Percentiles rank a stretch among this genome's conserved stretches.
Conservation (phyloP, 2,329 filamentous ascomycete species). For the Aspergillus hortae region DNA sequence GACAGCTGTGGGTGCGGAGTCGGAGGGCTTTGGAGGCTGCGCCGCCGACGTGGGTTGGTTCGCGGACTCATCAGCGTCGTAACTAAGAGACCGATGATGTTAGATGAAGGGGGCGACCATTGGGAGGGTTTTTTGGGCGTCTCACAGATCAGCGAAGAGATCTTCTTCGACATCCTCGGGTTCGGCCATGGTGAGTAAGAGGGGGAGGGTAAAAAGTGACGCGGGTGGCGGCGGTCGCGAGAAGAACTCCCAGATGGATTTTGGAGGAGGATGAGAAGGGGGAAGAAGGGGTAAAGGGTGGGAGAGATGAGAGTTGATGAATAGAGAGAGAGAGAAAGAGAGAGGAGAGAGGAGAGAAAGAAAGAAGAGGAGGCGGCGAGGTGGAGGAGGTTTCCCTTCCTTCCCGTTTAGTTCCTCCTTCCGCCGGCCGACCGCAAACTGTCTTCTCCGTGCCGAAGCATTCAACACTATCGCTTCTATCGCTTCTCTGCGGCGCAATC, state of each 20-base stretch:
- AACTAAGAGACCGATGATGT: slow-evolving; percentile 43
- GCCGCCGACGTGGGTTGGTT: slow-evolving; percentile 26
- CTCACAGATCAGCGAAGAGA: slow-evolving; percentile 92
- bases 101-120: slow-evolving; percentile 4
- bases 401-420: background rate
- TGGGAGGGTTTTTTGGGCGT: background rate
- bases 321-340: background rate
- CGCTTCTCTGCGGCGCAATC: background rate
- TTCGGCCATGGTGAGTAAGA: slow-evolving; percentile 63
- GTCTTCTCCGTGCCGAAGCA: slow-evolving; percentile 4
- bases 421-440: slow-evolving; percentile 1
- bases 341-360: slow-evolving; percentile 5
- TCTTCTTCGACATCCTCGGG: slow-evolving; percentile 83
- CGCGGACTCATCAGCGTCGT: slow-evolving; percentile 63
- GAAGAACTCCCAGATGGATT: background rate
- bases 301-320: slow-evolving; percentile 6
- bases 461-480: background rate
- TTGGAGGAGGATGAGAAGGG: background rate
- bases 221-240: background rate
- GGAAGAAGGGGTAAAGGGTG: slow-evolving; percentile 2
- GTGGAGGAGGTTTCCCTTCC: background rate
- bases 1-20: slow-evolving; percentile 28
- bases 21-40: slow-evolving; percentile 37
- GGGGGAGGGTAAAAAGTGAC: background rate
- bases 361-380: slow-evolving; percentile 8